These are phyloP conservation scores for Schrenkiella parvula DNA, from an alignment of 345 rosid genomes.

Conservation along the genomic window DNA sequence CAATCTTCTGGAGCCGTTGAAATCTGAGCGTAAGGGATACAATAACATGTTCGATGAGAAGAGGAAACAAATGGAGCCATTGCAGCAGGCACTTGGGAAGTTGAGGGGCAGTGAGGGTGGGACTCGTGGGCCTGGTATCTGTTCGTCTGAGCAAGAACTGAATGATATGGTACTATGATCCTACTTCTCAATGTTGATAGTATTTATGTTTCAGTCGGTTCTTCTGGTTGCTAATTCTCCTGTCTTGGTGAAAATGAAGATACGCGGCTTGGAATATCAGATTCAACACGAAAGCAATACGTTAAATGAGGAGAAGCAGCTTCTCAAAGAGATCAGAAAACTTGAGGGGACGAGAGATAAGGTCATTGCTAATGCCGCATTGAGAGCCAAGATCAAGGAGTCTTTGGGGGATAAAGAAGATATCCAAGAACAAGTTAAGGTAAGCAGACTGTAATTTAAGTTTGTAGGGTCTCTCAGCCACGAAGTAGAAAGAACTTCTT, in stretches of 20 bases:
- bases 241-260: conserved; percentile 40
- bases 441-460: conserved; percentile 30
- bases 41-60: conserved; percentile 47
- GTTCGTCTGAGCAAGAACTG: conserved; percentile 86
- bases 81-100: conserved; percentile 79
- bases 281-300: conserved; percentile 86
- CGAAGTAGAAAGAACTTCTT: background rate
- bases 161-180: conserved; percentile 51
- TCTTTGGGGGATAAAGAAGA: conserved; percentile 73
- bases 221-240: conserved; percentile 6
- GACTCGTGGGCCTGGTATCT: conserved; percentile 34
- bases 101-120: conserved; percentile 46
- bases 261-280: conserved; percentile 55
- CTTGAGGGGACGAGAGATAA: conserved; percentile 80
- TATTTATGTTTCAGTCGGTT: background rate
- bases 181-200: background rate
- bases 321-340: conserved; percentile 70
- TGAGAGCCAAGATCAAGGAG: conserved; percentile 68
- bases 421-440: conserved; percentile 84
- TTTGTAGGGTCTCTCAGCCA: background rate
- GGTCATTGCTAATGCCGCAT: conserved; percentile 67
- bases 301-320: conserved; percentile 78
- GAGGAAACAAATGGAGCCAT: conserved; percentile 64
- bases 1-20: conserved; percentile 32
- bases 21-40: conserved; percentile 43